Evolutionary conservation across 2,329 filamentous ascomycete genomes (phyloP), one percentile per base, ranked within the genome.

Genomic region (Cordyceps militaris): DNA sequence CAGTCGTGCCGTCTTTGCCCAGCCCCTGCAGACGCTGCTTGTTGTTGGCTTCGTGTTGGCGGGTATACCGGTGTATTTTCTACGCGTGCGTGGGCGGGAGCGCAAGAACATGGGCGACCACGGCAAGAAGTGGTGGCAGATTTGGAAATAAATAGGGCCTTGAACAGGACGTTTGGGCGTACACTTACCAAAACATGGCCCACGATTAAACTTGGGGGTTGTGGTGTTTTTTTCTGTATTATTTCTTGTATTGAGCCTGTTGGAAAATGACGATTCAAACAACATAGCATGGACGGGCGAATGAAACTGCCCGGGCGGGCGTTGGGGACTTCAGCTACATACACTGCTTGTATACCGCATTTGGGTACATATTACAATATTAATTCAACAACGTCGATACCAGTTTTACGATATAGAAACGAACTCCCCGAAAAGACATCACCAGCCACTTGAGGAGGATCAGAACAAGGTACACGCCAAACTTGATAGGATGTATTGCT

Each of bases 31-130:
- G 78, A 96, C 93, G 0, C 70, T 96, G 24, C 83, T 93, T 23
- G 94, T 99, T 8, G 77, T 97, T 6, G 86, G 77, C 0, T 99
- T 97, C 66, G 89, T 97, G 60, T 77, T 87, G 4, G 86, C 85
- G 0, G 94, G 94, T 1, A 77, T 97, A 38, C 89, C 91, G 0
- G 83, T 97, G 28, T 99, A 93, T 73, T 96, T 89, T 70, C 96
- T 88, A 84, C 82, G 91, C 63, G 69, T 77, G 32, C 26, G 69
- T 11, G 40, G 42, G 19, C 38, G 53, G 16, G 48, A 71, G 10
- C 77, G 76, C 65, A 73, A 75, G 59, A 75, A 71, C 38, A 71
- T 67, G 14, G 69, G 64, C 13, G 66, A 63, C 14, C 65, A 64
- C 9, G 69, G 67, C 54, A 68, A 66, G 59, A 70, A 73, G 40